A percentile compares a stretch with the other conserved stretches of the same genome.
phyloP scores from a whole-genome alignment of 2,329 filamentous ascomycete genomes.

The Botrytis squamosa region DNA sequence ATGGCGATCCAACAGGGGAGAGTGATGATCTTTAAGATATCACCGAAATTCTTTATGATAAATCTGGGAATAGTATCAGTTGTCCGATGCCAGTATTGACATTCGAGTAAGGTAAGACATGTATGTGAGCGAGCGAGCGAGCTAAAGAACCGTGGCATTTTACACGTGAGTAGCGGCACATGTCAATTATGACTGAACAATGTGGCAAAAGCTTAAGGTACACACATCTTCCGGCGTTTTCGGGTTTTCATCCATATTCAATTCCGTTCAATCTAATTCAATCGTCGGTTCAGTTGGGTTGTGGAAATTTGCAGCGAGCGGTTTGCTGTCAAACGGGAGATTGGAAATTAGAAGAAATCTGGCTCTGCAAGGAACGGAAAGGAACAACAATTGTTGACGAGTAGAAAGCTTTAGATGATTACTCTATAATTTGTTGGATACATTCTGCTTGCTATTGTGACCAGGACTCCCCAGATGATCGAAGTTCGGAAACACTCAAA shows the following conservation, averaged over 20 bases:
- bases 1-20: background rate
- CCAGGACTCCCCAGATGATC: background rate
- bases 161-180: background rate
- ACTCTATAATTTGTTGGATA: background rate
- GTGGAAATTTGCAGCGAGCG: background rate
- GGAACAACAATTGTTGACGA: background rate
- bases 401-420: background rate
- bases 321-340: background rate
- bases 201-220: background rate
- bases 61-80: background rate
- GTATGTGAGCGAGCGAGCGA: background rate
- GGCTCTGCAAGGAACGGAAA: background rate
- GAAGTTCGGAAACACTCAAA: background rate
- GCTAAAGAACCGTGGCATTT: background rate
- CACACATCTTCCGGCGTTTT: background rate
- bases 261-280: background rate
- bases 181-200: background rate
- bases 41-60: background rate
- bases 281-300: background rate
- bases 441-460: background rate
- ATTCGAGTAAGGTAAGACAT: conserved; percentile 1
- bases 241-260: background rate
- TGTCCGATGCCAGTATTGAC: background rate
- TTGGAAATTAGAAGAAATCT: background rate
- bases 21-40: background rate